These are phyloP conservation scores for Dothideomycetes sp. DNA, from an alignment of 2,329 filamentous ascomycete species.

Conservation along the genomic window DNA sequence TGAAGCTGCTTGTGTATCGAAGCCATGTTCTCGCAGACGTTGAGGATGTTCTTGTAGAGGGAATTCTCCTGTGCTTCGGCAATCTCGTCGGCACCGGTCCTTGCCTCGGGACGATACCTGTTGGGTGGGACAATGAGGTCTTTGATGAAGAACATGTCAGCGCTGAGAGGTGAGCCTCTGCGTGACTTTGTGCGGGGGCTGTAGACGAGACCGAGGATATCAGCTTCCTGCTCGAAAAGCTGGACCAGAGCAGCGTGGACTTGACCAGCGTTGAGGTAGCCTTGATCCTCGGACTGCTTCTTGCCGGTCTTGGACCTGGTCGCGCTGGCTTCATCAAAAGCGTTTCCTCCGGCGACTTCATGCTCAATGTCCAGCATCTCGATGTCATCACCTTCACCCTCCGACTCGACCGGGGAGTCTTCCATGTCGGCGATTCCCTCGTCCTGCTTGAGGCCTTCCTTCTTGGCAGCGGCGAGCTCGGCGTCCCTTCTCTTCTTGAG, in stretches of 20 bases:
- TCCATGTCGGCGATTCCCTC: constrained; percentile 61
- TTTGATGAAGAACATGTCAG: constrained; percentile 91
- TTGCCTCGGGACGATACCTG: constrained; percentile 76
- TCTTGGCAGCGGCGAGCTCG: constrained; percentile 30
- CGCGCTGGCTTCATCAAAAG: constrained; percentile 35
- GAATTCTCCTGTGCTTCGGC: constrained; percentile 82
- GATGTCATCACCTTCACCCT: constrained; percentile 21
- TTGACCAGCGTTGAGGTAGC: constrained; percentile 74
- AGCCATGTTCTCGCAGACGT: constrained; percentile 60
- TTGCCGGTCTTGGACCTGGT: constrained; percentile 18
- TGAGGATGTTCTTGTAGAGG: constrained; percentile 76
- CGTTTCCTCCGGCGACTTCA: constrained; percentile 37
- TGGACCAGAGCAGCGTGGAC: constrained; percentile 67
- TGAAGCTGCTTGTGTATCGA: constrained; percentile 62
- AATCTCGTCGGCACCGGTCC: constrained; percentile 68
- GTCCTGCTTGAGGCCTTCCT: constrained; percentile 43
- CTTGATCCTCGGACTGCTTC: constrained; percentile 40
- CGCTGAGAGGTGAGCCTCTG: constrained; percentile 45
- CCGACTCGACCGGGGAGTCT: constrained; percentile 32
- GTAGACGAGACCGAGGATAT: constrained; percentile 77
- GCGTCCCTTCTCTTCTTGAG: constrained; percentile 37
- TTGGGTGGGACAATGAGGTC: constrained; percentile 85
- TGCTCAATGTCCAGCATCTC: constrained; percentile 29
- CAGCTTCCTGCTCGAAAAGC: constrained; percentile 78
- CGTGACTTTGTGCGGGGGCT: constrained; percentile 56